Evolutionary conservation across 768 basidiomycete species (phyloP), one percentile per base, ranked within the genome.

Genomic region (Suillus ampliporus): DNA sequence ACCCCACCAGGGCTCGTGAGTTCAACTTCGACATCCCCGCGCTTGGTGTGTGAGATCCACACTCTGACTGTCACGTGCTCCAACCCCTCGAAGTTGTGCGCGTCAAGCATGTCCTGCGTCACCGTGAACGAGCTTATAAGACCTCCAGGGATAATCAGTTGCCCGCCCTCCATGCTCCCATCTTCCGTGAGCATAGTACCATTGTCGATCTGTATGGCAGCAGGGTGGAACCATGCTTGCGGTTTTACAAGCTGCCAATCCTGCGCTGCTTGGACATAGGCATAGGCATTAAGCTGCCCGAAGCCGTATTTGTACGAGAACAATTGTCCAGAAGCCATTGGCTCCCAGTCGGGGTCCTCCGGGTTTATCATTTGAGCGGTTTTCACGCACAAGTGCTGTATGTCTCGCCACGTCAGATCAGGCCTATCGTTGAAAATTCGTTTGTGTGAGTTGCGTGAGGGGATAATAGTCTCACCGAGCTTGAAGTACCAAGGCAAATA

Each of bases 281-380:
- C 82, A 60, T 89, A 92, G 4, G 89, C 96, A 74, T 97, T 91
- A 62, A 99, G 81, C 40, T 85, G 87, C 26, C 97, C 97, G 71
- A 89, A 99, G 2, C 97, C 97, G 69, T 97, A 99, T 75, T 99
- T 99, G 82, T 99, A 98, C 69, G 87, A 89, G 74, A 83, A 92
- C 26, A 70, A 77, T 48, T 68, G 67, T 41, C 72, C 75, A 2
- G 73, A 68, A 15, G 91, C 86, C 0, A 89, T 98, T 58, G 72
- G 79, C 71, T 97, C 92, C 97, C 97, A 99, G 72, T 97, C 96
- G 3, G 94, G 92, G 71, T 99, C 97, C 3, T 91, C 88, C 3
- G 86, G 82, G 71, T 96, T 98, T 75, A 99, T 86, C 68, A 84
- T 80, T 21, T 87, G 82, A 3, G 92, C 91, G 1, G 87, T 90